Conservation (phyloP, 176 grass and related monocot genomes). For the Microstegium vimineum region DNA sequence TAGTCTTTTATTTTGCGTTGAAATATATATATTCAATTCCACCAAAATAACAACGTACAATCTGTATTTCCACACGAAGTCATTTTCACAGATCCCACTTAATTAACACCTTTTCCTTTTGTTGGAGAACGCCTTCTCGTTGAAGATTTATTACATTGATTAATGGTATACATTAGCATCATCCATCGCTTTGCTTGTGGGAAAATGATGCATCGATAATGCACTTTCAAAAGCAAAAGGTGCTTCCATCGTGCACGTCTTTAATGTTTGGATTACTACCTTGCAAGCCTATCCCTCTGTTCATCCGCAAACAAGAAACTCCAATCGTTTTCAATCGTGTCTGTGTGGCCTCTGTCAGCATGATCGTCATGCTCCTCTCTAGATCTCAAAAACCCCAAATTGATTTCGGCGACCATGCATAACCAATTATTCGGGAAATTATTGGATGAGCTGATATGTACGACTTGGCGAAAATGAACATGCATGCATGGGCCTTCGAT, state of each 20-base stretch:
- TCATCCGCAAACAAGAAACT: conserved; percentile 35
- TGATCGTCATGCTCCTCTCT: not conserved
- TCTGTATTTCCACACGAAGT: not conserved
- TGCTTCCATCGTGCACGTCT: conserved; percentile 30
- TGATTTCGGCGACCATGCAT: not conserved
- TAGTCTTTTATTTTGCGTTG: no score
- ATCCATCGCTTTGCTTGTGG: not conserved
- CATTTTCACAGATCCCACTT: conserved; percentile 18
- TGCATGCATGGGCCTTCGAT: not conserved
- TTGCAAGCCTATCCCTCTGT: conserved; percentile 20
- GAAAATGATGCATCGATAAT: conserved; percentile 1
- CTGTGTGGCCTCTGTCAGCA: not conserved
- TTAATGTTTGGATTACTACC: conserved; percentile 9
- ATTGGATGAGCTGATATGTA: not conserved
- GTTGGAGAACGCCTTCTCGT: not conserved
- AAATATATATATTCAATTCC: no score
- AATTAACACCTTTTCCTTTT: not conserved
- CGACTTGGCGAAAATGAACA: not conserved
- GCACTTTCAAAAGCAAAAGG: conserved; percentile 15
- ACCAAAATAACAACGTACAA: not conserved
- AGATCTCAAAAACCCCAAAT: not conserved
- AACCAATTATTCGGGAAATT: not conserved
- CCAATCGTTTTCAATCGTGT: conserved; percentile 29
- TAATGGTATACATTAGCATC: not conserved
- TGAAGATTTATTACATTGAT: not conserved